Evolutionary conservation across 2,329 filamentous ascomycete genomes (phyloP).

Genomic region (Phyllosticta citriasiana): DNA sequence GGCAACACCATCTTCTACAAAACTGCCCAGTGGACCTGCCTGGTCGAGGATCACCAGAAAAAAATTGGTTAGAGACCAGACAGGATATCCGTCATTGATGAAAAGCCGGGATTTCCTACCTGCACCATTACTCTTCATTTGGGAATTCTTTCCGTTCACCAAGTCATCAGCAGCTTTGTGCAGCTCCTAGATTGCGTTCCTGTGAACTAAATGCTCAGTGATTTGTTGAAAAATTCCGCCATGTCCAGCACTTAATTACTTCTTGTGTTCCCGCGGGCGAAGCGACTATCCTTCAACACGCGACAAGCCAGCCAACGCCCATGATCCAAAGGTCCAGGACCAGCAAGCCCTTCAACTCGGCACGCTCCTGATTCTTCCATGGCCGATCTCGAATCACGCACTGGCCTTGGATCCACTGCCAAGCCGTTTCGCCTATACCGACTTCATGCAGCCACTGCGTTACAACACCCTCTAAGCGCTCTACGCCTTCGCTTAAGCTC

Average conservation of each 20-base stretch:
- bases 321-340: not conserved
- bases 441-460: constrained; percentile 4
- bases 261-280: not conserved
- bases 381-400: not conserved
- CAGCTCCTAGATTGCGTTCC: not conserved
- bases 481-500: not conserved
- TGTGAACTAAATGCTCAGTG: not conserved
- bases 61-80: constrained; percentile 14
- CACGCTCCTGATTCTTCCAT: not conserved
- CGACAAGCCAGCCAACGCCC: not conserved
- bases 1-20: constrained; percentile 24
- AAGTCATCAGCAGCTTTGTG: not conserved
- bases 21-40: constrained; percentile 21
- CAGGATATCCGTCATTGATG: not conserved
- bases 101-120: not conserved
- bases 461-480: not conserved
- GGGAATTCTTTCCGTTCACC: not conserved
- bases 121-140: not conserved
- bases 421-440: constrained; percentile 8
- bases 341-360: not conserved
- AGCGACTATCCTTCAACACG: not conserved
- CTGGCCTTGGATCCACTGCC: not conserved
- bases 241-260: not conserved
- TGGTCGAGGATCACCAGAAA: constrained; percentile 21
- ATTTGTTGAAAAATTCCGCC: not conserved